These are phyloP conservation scores for Claviceps humidiphila DNA, from an alignment of 2,329 filamentous ascomycete species.

Conservation along the genomic window DNA sequence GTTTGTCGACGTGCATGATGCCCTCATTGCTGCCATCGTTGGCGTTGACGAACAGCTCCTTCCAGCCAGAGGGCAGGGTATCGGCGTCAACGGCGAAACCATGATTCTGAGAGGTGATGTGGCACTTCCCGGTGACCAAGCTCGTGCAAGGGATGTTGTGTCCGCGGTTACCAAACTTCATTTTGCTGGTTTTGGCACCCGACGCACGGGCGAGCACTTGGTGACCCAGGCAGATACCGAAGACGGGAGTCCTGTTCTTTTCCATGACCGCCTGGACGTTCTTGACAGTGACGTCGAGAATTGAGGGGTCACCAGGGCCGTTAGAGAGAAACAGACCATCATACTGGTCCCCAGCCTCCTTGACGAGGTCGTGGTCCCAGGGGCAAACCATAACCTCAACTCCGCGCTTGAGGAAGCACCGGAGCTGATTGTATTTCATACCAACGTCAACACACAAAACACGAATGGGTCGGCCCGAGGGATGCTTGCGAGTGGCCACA, in stretches of 20 bases:
- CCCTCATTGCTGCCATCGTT: slow-evolving; percentile 98
- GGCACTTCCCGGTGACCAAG: slow-evolving; percentile 87
- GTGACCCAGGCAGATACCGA: slow-evolving; percentile 93
- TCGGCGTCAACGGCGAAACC: slow-evolving; percentile 82
- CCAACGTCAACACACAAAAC: slow-evolving; percentile 92
- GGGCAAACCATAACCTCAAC: slow-evolving; percentile 91
- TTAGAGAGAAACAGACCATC: slow-evolving; percentile 98
- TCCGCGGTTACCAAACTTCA: slow-evolving; percentile 98
- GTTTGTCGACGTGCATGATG: slow-evolving; percentile 72
- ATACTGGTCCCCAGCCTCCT: slow-evolving; percentile 66
- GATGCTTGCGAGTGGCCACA: slow-evolving; percentile 65
- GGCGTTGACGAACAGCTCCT: slow-evolving; percentile 92
- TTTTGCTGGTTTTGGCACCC: slow-evolving; percentile 83
- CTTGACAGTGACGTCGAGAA: slow-evolving; percentile 65
- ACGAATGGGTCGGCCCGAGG: slow-evolving; percentile 74
- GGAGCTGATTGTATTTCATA: slow-evolving; percentile 95
- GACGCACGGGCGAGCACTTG: slow-evolving; percentile 85
- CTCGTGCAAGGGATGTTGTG: slow-evolving; percentile 98
- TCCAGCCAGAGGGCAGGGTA: slow-evolving; percentile 67
- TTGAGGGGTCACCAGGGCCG: slow-evolving; percentile 87
- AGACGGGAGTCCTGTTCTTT: slow-evolving; percentile 73
- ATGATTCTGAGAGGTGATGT: slow-evolving; percentile 98
- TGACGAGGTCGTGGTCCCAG: slow-evolving; percentile 86
- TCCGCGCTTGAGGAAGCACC: slow-evolving; percentile 80
- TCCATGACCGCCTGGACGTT: slow-evolving; percentile 66